Evolutionary conservation across 2,329 filamentous ascomycete genomes (phyloP).

Genomic region (Talaromyces atroroseus): DNA sequence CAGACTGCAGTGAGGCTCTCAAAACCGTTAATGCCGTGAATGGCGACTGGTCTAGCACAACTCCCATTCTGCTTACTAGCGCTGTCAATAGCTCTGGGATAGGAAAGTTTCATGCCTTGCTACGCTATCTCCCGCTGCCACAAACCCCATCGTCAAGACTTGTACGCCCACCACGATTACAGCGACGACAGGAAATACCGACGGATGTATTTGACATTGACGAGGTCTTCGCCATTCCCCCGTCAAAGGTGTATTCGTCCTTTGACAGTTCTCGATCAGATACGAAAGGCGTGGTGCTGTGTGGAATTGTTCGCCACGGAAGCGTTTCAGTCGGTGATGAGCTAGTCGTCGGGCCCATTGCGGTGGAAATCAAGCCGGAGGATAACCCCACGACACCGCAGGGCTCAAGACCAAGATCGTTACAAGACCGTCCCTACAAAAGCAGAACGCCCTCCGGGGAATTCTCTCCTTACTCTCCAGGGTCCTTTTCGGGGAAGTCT

Average conservation of each 20-base stretch:
- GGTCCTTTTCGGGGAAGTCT: slow-evolving; percentile 35
- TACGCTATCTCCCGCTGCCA: slow-evolving; percentile 69
- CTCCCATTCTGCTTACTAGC: slow-evolving; percentile 85
- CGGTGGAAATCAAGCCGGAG: slow-evolving; percentile 43
- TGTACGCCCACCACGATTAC: slow-evolving; percentile 17
- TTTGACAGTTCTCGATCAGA: slow-evolving; percentile 38
- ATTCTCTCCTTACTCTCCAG: slow-evolving; percentile 28
- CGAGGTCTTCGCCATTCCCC: slow-evolving; percentile 74
- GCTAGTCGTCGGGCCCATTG: slow-evolving; percentile 73
- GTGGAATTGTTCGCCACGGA: slow-evolving; percentile 77
- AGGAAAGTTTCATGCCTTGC: slow-evolving; percentile 71
- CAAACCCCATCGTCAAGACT: slow-evolving; percentile 27
- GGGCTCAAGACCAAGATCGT: slow-evolving; percentile 12
- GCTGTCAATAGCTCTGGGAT: slow-evolving; percentile 80
- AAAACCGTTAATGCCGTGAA: slow-evolving; percentile 45
- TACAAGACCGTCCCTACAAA: slow-evolving; percentile 16
- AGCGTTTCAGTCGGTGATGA: slow-evolving; percentile 70
- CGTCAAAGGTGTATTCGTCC: slow-evolving; percentile 50
- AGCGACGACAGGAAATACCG: slow-evolving; percentile 44
- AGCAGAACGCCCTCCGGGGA: slow-evolving; percentile 31
- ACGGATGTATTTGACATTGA: slow-evolving; percentile 79
- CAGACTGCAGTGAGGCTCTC: slow-evolving; percentile 56
- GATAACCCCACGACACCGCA: slow-evolving; percentile 41
- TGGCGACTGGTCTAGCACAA: slow-evolving; percentile 44
- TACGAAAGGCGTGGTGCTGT: slow-evolving; percentile 66